Evolutionary conservation across 805 yeast genomes (phyloP).

Genomic region (Spathaspora hagerdaliae): DNA sequence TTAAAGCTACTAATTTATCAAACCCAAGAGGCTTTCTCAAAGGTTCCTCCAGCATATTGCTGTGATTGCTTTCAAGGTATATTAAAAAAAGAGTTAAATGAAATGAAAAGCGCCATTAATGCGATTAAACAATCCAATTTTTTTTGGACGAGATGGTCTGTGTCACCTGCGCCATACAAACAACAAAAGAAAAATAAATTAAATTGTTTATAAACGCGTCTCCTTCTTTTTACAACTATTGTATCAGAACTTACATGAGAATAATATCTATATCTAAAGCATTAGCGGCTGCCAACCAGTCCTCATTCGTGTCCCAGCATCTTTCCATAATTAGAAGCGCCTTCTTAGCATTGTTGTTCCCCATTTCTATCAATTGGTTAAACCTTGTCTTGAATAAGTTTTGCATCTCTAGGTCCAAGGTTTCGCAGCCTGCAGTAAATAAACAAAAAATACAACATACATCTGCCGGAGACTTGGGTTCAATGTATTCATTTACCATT

Average conservation of each 20-base stretch:
- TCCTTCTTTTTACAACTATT: not conserved
- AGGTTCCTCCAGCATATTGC: not conserved
- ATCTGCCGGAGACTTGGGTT: slow-evolving; percentile 47
- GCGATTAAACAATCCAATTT: too few species aligned
- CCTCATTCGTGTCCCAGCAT: slow-evolving; percentile 52
- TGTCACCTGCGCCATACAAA: too few species aligned
- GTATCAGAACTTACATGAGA: slow-evolving; percentile 24
- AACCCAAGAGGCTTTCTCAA: slow-evolving; percentile 9
- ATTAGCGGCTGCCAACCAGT: slow-evolving; percentile 49
- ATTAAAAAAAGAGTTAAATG: too few species aligned
- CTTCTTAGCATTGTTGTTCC: slow-evolving; percentile 40
- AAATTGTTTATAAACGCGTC: too few species aligned
- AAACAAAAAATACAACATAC: slow-evolving; percentile 52
- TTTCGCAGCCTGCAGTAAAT: slow-evolving; percentile 60
- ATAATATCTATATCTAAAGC: slow-evolving; percentile 42
- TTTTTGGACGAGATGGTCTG: too few species aligned
- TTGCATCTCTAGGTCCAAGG: slow-evolving; percentile 31
- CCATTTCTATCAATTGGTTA: slow-evolving; percentile 36
- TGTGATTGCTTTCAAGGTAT: not conserved
- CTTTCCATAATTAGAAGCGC: slow-evolving; percentile 45
- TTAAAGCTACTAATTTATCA: slow-evolving; percentile 19
- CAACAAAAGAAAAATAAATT: too few species aligned
- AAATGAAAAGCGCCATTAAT: too few species aligned
- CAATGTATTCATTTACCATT: slow-evolving; percentile 36
- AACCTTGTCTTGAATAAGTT: slow-evolving; percentile 38